Base-by-base conservation (phyloP, 257 asterid genomes). In the Forsythia viridissima region DNA sequence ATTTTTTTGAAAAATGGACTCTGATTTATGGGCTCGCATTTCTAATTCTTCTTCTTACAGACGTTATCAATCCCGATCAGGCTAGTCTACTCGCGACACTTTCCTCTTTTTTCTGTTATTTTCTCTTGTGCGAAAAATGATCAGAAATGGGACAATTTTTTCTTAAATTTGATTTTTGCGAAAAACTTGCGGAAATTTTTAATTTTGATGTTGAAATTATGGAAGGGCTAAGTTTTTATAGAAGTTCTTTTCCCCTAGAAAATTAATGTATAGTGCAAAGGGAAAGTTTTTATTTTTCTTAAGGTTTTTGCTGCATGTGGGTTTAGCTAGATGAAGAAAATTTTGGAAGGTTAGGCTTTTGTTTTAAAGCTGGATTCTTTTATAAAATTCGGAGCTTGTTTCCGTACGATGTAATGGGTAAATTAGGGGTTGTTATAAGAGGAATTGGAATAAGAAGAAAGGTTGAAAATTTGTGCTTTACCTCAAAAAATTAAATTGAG, bases 51-150 rank as follows among this genome's bases (percentile, higher is more conserved):
- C 91, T 46, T 36, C 76, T 72, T 85, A 77, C 77, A 81, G 96
- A 86, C 95, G 97, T 21, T 77, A 76, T 75, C 87, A 84, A 76
- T 85, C 93, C 72, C 94, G 96, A 84, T 85, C 97, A 89, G 97
- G 97, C 91, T 66, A 61, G 85, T 86, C 79, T 63, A 41, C 36
- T 75, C 63, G 46, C 13, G 15, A 38, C 34, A 0, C 39, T 30
- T 59, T 52, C 48, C 36, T 16, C 30, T 37, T 34, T 73, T 34
- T 52, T 73, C 12, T 51, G 21, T 18, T 36, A 3, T 46, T 13
- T 61, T n/a, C 4, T 15, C 21, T 21, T 9, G 36, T 61, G 39
- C 39, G 36, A 24, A 9, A 24, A 61, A 20, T 61, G 38, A 21
- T 61, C 0, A 5, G 16, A 61, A 21, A 16, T 8, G 3, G 40